These are phyloP conservation scores for Alternaria triticina DNA, from an alignment of 2,329 filamentous ascomycete species.

Conservation along the genomic window DNA sequence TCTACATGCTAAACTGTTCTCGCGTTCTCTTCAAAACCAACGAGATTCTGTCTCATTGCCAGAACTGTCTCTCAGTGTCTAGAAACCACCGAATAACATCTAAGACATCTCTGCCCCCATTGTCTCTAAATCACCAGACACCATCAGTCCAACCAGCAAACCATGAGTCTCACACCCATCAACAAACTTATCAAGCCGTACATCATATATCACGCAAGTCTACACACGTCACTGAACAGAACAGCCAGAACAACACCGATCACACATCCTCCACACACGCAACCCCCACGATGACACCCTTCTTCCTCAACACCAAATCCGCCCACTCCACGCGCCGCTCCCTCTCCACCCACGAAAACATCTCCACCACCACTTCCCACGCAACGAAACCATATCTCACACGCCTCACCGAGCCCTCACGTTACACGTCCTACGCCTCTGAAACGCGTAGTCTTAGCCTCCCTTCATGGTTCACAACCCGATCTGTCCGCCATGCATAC, in stretches of 20 bases:
- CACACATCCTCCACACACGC: background rate
- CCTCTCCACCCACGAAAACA: background rate
- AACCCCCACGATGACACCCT: background rate
- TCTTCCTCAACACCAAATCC: background rate
- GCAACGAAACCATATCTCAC: background rate
- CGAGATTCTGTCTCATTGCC: rapidly evolving
- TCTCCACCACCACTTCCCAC: background rate
- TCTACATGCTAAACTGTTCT: no score
- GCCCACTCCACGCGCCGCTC: background rate
- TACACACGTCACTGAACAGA: background rate
- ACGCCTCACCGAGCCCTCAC: background rate
- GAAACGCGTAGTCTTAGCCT: background rate
- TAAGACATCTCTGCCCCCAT: background rate
- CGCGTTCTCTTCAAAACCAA: background rate
- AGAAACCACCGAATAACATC: background rate
- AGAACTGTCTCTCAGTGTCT: background rate
- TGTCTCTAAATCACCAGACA: background rate
- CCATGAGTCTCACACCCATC: background rate
- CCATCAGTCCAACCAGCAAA: background rate
- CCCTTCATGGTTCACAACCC: background rate
- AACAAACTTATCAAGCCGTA: background rate
- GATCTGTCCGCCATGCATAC: background rate
- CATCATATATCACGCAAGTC: background rate
- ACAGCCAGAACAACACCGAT: background rate
- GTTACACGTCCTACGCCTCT: background rate